Conservation (phyloP, 2,329 filamentous ascomycete genomes). For the Trichoderma hamatum region DNA sequence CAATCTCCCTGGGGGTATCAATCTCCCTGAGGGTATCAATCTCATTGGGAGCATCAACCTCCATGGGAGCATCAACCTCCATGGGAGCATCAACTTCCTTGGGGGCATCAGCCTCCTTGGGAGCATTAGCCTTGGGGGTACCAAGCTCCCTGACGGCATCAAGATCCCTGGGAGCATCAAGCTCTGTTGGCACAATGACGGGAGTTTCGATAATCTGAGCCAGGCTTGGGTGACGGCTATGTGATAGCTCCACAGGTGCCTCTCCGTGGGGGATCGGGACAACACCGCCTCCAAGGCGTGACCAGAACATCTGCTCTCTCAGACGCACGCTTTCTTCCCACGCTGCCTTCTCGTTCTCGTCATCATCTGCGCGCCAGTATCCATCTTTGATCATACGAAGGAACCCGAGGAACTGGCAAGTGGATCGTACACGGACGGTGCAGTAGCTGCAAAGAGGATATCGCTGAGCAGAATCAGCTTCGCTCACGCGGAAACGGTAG, state of each 20-base stretch:
- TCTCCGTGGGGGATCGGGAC: conserved; percentile 60
- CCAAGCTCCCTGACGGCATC: background rate
- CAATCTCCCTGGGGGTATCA: background rate
- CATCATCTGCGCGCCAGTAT: conserved; percentile 81
- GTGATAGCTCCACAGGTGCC: conserved; percentile 37
- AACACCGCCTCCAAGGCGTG: conserved; percentile 87
- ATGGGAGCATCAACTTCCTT: background rate
- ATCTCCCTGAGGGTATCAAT: background rate
- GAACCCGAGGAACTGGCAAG: conserved; percentile 92
- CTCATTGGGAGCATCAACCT: background rate
- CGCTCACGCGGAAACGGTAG: conserved; percentile 86
- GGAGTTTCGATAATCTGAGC: conserved; percentile 31
- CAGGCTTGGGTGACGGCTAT: conserved; percentile 42
- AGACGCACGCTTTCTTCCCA: conserved; percentile 95
- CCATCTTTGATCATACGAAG: conserved; percentile 89
- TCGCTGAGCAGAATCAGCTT: conserved; percentile 81
- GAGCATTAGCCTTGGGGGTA: background rate
- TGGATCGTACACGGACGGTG: conserved; percentile 77
- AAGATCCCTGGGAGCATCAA: background rate
- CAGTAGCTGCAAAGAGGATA: conserved; percentile 93
- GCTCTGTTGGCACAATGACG: background rate
- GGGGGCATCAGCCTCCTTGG: background rate
- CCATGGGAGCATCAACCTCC: background rate
- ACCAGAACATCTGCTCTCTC: conserved; percentile 97
- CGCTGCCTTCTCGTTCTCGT: conserved; percentile 80